These are phyloP conservation scores for Lenwebbia sp. DNA, from an alignment of 345 rosid genomes.

Conservation along the genomic window DNA sequence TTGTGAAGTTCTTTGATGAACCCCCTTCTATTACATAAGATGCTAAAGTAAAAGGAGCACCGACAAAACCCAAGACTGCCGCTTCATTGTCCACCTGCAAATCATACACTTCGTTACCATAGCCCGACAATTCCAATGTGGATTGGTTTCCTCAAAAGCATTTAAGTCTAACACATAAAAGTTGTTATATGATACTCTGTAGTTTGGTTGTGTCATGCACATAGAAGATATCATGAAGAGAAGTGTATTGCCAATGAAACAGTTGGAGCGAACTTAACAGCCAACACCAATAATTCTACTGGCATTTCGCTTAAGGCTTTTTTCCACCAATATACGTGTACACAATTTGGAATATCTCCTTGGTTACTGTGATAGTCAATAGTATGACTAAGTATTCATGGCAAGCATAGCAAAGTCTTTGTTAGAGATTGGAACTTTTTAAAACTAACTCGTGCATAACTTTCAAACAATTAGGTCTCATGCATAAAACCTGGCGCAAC, in stretches of 20 bases:
- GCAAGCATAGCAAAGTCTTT: neutral
- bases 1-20: conserved; percentile 85
- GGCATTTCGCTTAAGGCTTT: neutral
- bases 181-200: neutral
- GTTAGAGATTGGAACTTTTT: neutral
- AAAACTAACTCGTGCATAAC: neutral
- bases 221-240: neutral
- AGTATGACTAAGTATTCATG: neutral
- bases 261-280: neutral
- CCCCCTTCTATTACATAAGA: conserved; percentile 95
- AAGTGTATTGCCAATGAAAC: neutral
- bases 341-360: neutral
- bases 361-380: neutral
- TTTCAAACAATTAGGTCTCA: neutral
- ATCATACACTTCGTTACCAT: neutral
- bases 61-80: conserved; percentile 90
- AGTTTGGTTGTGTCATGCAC: neutral
- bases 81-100: conserved; percentile 66
- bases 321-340: neutral
- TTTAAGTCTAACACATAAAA: neutral
- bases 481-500: neutral
- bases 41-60: conserved; percentile 98
- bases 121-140: neutral
- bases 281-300: neutral
- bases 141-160: neutral